A percentile compares a stretch with the other conserved stretches of the same genome.
Evolutionary conservation across 768 basidiomycete genomes (phyloP).

Genomic region (Calocera viscosa): DNA sequence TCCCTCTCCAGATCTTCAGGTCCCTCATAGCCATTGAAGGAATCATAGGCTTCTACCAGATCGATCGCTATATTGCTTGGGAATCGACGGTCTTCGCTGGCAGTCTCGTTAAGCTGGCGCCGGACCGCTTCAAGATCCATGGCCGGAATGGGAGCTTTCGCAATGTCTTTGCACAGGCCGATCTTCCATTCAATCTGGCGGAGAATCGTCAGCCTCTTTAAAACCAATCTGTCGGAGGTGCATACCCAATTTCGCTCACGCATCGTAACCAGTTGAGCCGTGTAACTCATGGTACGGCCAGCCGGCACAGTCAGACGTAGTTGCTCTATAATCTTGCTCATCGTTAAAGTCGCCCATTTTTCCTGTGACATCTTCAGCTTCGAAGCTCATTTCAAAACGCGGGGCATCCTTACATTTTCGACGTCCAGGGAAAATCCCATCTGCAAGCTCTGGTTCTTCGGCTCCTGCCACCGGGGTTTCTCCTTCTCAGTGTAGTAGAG

Average conservation of each 20-base stretch:
- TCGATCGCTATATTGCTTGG: conserved; percentile 55
- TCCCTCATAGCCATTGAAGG: conserved; percentile 66
- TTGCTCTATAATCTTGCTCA: conserved; percentile 41
- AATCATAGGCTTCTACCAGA: conserved; percentile 55
- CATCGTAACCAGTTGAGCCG: conserved; percentile 56
- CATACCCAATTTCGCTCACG: conserved; percentile 73
- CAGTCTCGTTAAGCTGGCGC: conserved; percentile 34
- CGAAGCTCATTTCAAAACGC: neutral
- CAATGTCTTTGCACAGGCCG: conserved; percentile 64
- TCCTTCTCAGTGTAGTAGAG: conserved; percentile 12
- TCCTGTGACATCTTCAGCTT: conserved; percentile 30
- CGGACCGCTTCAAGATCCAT: conserved; percentile 50
- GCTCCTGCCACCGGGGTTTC: conserved; percentile 26
- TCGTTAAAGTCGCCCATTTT: conserved; percentile 65
- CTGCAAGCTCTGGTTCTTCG: conserved; percentile 65
- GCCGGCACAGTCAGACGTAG: conserved; percentile 65
- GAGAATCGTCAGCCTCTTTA: neutral
- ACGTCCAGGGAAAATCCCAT: conserved; percentile 69
- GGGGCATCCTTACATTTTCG: conserved; percentile 15
- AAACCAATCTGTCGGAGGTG: neutral
- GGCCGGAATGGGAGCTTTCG: conserved; percentile 51
- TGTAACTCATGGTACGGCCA: conserved; percentile 64
- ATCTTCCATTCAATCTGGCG: conserved; percentile 70
- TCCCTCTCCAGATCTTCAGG: conserved; percentile 49
- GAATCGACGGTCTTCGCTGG: conserved; percentile 45